Evolutionary conservation across 208 protist genomes (phyloP).

Genomic region (Trypanosoma boissoni): DNA sequence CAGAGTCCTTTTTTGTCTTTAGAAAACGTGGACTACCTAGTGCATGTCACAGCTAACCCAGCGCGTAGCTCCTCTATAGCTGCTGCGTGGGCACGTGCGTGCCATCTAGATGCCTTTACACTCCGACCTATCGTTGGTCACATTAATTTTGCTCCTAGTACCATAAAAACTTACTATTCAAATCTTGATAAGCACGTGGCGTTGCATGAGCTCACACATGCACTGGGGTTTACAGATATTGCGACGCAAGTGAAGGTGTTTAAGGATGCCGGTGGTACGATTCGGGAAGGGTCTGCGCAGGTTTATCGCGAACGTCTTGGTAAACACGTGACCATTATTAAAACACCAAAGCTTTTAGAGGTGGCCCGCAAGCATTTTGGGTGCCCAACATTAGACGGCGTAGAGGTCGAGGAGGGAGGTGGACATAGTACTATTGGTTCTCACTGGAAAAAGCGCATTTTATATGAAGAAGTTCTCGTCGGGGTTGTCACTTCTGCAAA

Average conservation of each 20-base stretch:
- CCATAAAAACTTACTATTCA: conserved; percentile 9
- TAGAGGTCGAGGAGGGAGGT: conserved; percentile 56
- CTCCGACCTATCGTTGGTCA: conserved; percentile 41
- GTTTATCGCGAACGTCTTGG: conserved; percentile 27
- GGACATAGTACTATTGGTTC: conserved; percentile 42
- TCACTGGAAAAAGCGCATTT: conserved; percentile 68
- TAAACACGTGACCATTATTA: conserved; percentile 33
- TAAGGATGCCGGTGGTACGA: conserved; percentile 11
- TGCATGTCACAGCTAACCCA: conserved; percentile 42
- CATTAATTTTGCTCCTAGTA: conserved; percentile 64
- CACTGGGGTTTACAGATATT: conserved; percentile 46
- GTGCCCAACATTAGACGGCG: conserved; percentile 45
- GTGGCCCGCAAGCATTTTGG: conserved; percentile 46
- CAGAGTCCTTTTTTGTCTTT: conserved; percentile 7
- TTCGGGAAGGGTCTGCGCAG: conserved; percentile 15
- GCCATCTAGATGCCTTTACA: conserved; percentile 16
- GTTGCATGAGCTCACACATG: conserved; percentile 60
- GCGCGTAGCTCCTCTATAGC: background rate
- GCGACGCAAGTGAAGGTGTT: conserved; percentile 16
- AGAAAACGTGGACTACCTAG: conserved; percentile 37
- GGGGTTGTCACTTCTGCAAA: conserved; percentile 33
- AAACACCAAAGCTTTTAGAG: conserved; percentile 36
- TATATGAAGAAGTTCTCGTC: conserved; percentile 46
- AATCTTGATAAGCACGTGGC: conserved; percentile 18
- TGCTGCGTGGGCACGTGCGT: conserved; percentile 38